Evolutionary conservation across 345 rosid species (phyloP).

Genomic region (Iberis pinnata): DNA sequence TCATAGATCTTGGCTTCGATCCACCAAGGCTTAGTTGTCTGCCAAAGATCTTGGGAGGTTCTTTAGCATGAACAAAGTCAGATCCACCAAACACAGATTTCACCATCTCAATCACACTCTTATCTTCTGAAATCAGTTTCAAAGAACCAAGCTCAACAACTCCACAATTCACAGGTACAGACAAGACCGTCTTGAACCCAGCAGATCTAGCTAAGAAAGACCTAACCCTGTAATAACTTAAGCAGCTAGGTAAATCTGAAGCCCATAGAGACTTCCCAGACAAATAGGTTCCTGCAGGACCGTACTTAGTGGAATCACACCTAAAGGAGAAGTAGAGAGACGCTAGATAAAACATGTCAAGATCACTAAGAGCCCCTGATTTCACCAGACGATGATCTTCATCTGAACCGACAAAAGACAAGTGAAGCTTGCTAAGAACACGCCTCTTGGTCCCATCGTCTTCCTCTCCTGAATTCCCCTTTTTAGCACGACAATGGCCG

Average conservation of each 20-base stretch:
- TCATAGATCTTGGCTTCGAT: constrained; percentile 54
- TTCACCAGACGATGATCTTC: constrained; percentile 35
- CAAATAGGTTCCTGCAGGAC: constrained; percentile 54
- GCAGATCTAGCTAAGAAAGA: constrained; percentile 72
- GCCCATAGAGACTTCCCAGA: constrained; percentile 67
- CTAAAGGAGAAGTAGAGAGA: constrained; percentile 59
- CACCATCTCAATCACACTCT: constrained; percentile 47
- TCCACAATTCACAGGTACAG: constrained; percentile 68
- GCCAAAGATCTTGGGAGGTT: constrained; percentile 72
- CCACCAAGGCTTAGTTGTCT: constrained; percentile 72
- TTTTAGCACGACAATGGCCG: constrained; percentile 47
- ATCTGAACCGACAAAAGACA: constrained; percentile 40
- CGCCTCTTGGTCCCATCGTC: constrained; percentile 48
- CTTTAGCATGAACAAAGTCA: constrained; percentile 47
- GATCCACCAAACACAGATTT: constrained; percentile 53
- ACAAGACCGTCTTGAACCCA: constrained; percentile 63
- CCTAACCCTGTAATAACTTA: constrained; percentile 50
- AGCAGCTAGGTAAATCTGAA: constrained; percentile 43
- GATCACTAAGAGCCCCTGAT: constrained; percentile 47
- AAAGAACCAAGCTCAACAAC: constrained; percentile 86
- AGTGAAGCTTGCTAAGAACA: constrained; percentile 64
- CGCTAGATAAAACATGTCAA: constrained; percentile 67
- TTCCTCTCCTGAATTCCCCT: constrained; percentile 23
- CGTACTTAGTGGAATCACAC: constrained; percentile 44
- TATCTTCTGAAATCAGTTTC: constrained; percentile 55